A percentile compares a stretch with the other conserved stretches of the same genome.
Evolutionary conservation across 1,139 yeast species (phyloP).

Genomic region (Tardiomyces digboiensis): DNA sequence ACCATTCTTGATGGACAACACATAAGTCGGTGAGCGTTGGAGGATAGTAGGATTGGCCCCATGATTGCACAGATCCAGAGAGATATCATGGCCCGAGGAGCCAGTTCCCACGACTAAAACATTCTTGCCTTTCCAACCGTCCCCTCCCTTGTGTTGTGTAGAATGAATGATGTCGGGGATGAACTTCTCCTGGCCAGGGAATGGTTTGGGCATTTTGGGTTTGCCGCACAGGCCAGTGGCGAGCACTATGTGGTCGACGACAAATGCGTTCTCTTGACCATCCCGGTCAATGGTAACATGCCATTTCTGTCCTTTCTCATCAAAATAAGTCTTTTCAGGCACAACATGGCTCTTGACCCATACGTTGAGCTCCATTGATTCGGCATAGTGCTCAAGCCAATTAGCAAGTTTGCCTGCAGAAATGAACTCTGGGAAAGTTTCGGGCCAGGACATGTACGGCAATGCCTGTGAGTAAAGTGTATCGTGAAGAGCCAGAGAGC

Average conservation of each 20-base stretch:
- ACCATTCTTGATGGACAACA: slow-evolving; percentile 31
- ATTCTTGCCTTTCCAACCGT: slow-evolving; percentile 30
- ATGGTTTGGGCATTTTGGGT: slow-evolving; percentile 31
- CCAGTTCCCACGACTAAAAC: slow-evolving; percentile 37
- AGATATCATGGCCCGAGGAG: slow-evolving; percentile 37
- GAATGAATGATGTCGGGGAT: slow-evolving; percentile 34
- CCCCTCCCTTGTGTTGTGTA: slow-evolving; percentile 33
- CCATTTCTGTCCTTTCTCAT: slow-evolving; percentile 29
- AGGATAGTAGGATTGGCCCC: slow-evolving; percentile 36
- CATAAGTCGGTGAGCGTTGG: slow-evolving; percentile 36
- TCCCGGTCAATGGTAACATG: slow-evolving; percentile 18
- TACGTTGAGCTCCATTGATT: slow-evolving; percentile 31
- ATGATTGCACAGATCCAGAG: slow-evolving; percentile 36
- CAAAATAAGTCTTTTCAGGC: slow-evolving; percentile 23
- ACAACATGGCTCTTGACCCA: slow-evolving; percentile 29
- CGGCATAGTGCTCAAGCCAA: slow-evolving; percentile 33
- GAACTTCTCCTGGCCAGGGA: slow-evolving; percentile 30
- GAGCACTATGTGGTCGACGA: slow-evolving; percentile 30
- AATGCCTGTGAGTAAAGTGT: slow-evolving; percentile 36
- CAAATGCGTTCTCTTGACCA: slow-evolving; percentile 9
- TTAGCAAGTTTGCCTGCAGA: slow-evolving; percentile 37
- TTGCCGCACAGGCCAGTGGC: slow-evolving; percentile 36
- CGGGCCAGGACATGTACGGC: slow-evolving; percentile 33
- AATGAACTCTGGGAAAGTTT: slow-evolving; percentile 34
- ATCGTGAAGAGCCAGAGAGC: slow-evolving; percentile 35